Conservation (phyloP, 331 rosid species). For the Pyrus hybrid region DNA sequence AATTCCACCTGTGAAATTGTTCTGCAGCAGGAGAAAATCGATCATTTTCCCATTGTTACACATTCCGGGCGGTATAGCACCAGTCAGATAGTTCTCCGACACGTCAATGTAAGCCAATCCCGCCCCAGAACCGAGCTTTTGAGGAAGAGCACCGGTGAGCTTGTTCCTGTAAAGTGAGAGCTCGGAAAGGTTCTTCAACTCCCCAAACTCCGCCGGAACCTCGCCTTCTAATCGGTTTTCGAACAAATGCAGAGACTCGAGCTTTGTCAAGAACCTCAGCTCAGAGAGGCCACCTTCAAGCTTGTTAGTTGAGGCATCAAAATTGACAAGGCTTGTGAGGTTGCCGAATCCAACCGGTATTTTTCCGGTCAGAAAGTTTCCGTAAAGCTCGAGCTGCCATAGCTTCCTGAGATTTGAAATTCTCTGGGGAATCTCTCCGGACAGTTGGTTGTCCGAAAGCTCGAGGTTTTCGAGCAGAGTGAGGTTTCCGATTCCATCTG, state of each 20-base stretch:
- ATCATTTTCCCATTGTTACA: constrained; percentile 52
- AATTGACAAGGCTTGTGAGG: constrained; percentile 44
- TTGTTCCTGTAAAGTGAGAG: constrained; percentile 62
- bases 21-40: constrained; percentile 44
- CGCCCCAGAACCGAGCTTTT: constrained; percentile 54
- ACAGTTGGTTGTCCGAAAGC: constrained; percentile 48
- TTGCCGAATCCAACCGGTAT: constrained; percentile 61
- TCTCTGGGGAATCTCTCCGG: constrained; percentile 59
- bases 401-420: constrained; percentile 52
- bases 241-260: constrained; percentile 56
- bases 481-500: constrained; percentile 65
- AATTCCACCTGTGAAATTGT: constrained; percentile 66
- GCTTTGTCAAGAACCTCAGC: constrained; percentile 43
- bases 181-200: constrained; percentile 33
- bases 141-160: constrained; percentile 65
- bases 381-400: constrained; percentile 56
- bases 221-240: constrained; percentile 51
- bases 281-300: constrained; percentile 77
- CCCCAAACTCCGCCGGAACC: constrained; percentile 72
- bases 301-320: constrained; percentile 51
- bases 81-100: constrained; percentile 68
- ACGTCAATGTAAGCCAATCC: constrained; percentile 61
- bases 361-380: constrained; percentile 46
- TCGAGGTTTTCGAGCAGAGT: constrained; percentile 57
- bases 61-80: constrained; percentile 75